Percentiles rank a stretch among this genome's conserved stretches.
Evolutionary conservation across 1,139 yeast genomes (phyloP).

Genomic region (Scheffersomyces insectosa): DNA sequence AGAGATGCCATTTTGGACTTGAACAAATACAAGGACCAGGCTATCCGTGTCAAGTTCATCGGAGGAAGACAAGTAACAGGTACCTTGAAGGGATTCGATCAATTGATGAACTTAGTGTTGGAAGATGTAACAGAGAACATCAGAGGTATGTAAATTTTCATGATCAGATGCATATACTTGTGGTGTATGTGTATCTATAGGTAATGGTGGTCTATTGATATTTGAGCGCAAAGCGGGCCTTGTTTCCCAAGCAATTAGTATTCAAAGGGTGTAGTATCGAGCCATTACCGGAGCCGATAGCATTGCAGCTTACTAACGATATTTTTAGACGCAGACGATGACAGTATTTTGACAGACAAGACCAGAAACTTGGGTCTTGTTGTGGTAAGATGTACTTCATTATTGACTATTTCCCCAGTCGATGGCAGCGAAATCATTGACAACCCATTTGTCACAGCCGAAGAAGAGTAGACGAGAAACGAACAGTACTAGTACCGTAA

Average conservation of each 20-base stretch:
- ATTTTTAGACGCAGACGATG: constrained; percentile 59
- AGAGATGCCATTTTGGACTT: constrained; percentile 88
- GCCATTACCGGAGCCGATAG: no score
- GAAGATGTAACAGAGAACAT: constrained; percentile 77
- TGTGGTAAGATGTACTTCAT: constrained; percentile 83
- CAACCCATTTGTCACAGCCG: constrained; percentile 55
- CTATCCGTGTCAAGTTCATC: constrained; percentile 74
- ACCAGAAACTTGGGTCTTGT: constrained; percentile 65
- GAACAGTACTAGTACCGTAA: no score
- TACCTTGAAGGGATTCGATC: constrained; percentile 83
- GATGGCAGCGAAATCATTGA: constrained; percentile 81
- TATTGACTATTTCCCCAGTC: constrained; percentile 79
- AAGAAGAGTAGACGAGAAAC: constrained; percentile 9
- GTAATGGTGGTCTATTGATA: no score
- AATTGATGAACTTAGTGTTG: constrained; percentile 87
- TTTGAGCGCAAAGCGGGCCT: no score
- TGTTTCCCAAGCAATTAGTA: no score
- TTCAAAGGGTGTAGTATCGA: no score
- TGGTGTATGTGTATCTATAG: no score
- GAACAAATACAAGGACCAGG: constrained; percentile 71
- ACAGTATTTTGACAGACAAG: constrained; percentile 43
- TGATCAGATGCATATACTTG: no score
- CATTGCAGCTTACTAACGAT: constrained; percentile 21
- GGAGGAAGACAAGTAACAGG: constrained; percentile 90
- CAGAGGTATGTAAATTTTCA: constrained; percentile 41